Evolutionary conservation across 2,329 filamentous ascomycete genomes (phyloP).

Genomic region (Colletotrichum sojae): DNA sequence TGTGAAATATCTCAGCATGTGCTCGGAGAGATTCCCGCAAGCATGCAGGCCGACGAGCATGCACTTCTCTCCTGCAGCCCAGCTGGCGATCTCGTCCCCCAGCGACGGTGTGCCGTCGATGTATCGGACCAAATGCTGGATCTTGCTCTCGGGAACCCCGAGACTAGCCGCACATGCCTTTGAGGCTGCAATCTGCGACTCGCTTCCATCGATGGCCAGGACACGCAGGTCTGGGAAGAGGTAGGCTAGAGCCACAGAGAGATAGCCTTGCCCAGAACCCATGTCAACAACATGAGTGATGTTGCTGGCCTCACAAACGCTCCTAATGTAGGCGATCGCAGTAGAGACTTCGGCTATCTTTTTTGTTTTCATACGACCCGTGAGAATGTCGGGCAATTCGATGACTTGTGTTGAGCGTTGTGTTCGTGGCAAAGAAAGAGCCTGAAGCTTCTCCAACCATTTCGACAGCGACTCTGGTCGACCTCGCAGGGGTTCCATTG

Average conservation of each 20-base stretch:
- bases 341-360: conserved; percentile 49
- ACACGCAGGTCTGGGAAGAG: conserved; percentile 47
- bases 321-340: conserved; percentile 46
- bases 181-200: conserved; percentile 48
- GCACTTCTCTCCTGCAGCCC: conserved; percentile 47
- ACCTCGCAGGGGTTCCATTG: neutral
- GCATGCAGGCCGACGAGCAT: conserved; percentile 52
- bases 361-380: conserved; percentile 49
- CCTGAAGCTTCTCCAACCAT: conserved; percentile 10
- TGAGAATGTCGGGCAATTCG: conserved; percentile 43
- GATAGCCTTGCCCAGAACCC: conserved; percentile 48
- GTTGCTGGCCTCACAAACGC: conserved; percentile 42
- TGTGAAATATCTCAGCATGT: conserved; percentile 50
- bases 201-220: conserved; percentile 51
- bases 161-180: conserved; percentile 44
- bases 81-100: conserved; percentile 44
- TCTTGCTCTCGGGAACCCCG: conserved; percentile 41
- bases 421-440: conserved; percentile 37
- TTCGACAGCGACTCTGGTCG: conserved; percentile 17
- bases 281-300: conserved; percentile 46
- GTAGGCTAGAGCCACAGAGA: conserved; percentile 48
- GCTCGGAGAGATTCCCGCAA: conserved; percentile 51
- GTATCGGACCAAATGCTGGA: conserved; percentile 47
- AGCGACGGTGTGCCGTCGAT: conserved; percentile 47
- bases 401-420: conserved; percentile 41